These are phyloP conservation scores for Eucalyptus globulus DNA, from an alignment of 345 rosid species.

Conservation along the genomic window DNA sequence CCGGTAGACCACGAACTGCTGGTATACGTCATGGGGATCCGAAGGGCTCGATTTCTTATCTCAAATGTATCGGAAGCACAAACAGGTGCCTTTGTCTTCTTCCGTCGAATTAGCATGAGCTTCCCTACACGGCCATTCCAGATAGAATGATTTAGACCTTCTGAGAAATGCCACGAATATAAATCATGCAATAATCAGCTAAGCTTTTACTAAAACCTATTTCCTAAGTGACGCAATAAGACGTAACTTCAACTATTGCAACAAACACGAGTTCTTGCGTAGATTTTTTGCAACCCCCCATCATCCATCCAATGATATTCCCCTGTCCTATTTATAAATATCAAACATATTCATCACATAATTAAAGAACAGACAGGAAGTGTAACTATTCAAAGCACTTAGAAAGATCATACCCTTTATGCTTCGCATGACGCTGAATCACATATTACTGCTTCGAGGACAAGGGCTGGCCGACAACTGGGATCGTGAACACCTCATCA, in stretches of 20 bases:
- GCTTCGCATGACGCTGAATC: not conserved
- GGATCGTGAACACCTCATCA: constrained; percentile 8
- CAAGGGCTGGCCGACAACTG: constrained; percentile 21
- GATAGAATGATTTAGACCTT: no score
- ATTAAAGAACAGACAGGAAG: not conserved
- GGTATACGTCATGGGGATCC: no score
- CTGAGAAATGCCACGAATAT: no score
- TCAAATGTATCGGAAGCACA: no score
- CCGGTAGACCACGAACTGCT: no score
- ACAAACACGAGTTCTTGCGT: not conserved
- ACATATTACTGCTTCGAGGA: constrained; percentile 16
- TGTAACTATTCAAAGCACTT: not conserved
- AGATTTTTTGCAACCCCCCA: not conserved
- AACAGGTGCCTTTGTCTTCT: no score
- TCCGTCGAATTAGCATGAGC: no score
- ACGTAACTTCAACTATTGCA: not conserved
- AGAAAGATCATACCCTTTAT: constrained; percentile 3
- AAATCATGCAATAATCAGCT: no score
- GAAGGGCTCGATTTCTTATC: no score
- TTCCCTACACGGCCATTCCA: no score
- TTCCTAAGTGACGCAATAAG: not conserved
- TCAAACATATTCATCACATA: not conserved
- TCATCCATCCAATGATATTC: not conserved
- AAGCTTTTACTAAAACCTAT: not conserved
- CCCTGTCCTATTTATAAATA: not conserved